These are phyloP conservation scores for Ailanthus altissimus DNA, from an alignment of 345 rosid species.

Conservation along the genomic window DNA sequence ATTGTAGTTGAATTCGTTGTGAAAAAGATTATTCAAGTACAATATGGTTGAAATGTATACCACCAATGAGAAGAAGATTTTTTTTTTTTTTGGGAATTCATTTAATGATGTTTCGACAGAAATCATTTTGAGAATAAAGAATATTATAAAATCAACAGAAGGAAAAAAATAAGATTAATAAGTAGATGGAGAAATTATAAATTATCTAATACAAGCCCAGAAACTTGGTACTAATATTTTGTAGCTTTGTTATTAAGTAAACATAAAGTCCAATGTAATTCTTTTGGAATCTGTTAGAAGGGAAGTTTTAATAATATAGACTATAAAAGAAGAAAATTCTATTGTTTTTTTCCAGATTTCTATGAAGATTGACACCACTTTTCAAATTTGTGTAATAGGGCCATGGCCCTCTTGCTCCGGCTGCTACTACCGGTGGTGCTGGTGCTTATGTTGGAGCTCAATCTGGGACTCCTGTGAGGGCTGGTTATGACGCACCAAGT, in stretches of 20 bases:
- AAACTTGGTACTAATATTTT: not conserved
- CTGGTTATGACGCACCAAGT: slow-evolving; percentile 35
- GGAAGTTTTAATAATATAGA: not conserved
- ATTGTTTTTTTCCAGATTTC: not conserved
- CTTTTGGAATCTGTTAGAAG: not conserved
- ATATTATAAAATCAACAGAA: not conserved
- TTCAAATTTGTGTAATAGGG: slow-evolving; percentile 43
- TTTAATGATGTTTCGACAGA: too few relatives aligned
- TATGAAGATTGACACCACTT: slow-evolving; percentile 15
- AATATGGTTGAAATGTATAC: too few relatives aligned
- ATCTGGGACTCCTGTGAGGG: slow-evolving; percentile 54
- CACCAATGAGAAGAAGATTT: not conserved
- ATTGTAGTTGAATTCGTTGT: not conserved
- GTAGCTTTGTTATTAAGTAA: not conserved
- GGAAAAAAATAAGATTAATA: not conserved
- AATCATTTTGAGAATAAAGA: not conserved
- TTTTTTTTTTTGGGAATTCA: too few relatives aligned
- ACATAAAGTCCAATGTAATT: not conserved
- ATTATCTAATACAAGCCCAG: not conserved
- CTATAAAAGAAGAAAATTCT: not conserved
- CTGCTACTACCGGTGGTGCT: slow-evolving; percentile 33
- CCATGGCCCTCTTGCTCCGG: slow-evolving; percentile 37
- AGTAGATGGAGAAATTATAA: not conserved
- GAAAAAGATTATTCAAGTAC: not conserved
- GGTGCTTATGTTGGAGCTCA: slow-evolving; percentile 57